Base-by-base conservation (phyloP, 2,329 filamentous ascomycete species). In the Pseudocercospora crystallina region DNA sequence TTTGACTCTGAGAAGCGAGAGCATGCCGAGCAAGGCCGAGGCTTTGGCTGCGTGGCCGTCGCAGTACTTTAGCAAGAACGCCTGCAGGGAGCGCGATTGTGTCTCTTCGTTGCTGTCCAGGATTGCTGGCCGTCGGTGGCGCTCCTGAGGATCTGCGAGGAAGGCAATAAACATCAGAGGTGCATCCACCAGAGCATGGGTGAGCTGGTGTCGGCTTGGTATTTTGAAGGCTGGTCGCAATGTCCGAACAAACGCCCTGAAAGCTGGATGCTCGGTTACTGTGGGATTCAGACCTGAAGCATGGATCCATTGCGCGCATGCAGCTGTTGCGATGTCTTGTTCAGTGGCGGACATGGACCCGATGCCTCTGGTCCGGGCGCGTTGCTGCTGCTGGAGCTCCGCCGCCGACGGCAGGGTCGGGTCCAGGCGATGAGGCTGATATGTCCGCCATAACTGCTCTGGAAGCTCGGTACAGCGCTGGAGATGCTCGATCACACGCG, bases 91-190 rank as follows among this genome's bases (percentile, higher is more conserved):
- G 12, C 58, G 58, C 8, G 58, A 61, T 14, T 61, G 58, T 1
- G 54, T 51, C 38, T 61, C 56, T 32, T 61, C 58, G 31, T 56
- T 59, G 45, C 54, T 57, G 34, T 61, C 58, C 17, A 61, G 48
- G 20, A 61, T 59, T 7, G 56, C 57, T 4, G 58, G 58, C 5
- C 58, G 58, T 13, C 54, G 56, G 14, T 59, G 58, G 14, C 52
- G 56, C 48, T 61, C 56, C 15, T 57, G 54, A 5, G 58, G 58
- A 34, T 61, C 58, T 5, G 58, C 56, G 20, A 61, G 47, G 44
- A 54, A 61, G 49, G 58, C 58, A 10, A 61, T 58, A 49, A 61
- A 53, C 58, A 61, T 61, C 33, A 61, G 30, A 3, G 58, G 58
- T 8, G 58, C 58, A 32, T 61, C 58, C 29, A 61, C 54, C 30